Conservation (phyloP, 1,284 basidiomycete species). For the Cutaneotrichosporon daszewskae region DNA sequence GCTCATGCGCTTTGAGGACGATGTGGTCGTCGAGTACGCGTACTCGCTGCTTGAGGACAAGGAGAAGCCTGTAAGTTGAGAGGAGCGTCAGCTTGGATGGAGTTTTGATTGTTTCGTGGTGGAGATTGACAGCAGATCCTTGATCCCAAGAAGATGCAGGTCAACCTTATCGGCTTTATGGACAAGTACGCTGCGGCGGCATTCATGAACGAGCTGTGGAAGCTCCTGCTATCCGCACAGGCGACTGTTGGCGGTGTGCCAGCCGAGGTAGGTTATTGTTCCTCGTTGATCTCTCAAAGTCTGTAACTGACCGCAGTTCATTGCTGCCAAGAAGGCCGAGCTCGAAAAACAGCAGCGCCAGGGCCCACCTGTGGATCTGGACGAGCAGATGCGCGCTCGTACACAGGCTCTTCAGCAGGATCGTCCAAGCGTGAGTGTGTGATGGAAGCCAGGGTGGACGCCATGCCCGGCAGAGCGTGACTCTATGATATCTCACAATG, state of each 20-base stretch:
- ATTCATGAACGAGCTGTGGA: slow-evolving; percentile 89
- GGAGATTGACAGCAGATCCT: slow-evolving; percentile 60
- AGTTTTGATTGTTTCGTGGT: neutral
- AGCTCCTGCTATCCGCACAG: slow-evolving; percentile 82
- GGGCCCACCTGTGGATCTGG: slow-evolving; percentile 8
- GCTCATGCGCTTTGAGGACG: slow-evolving; percentile 89
- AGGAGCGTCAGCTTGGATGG: neutral
- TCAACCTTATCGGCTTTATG: slow-evolving; percentile 86
- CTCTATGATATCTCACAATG: too few species aligned
- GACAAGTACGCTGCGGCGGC: slow-evolving; percentile 58
- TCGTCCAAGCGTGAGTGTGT: slow-evolving; percentile 4
- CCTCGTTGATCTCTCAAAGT: neutral
- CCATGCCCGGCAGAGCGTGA: too few species aligned
- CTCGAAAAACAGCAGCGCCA: slow-evolving; percentile 68
- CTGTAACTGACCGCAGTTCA: slow-evolving; percentile 52
- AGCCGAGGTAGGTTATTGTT: slow-evolving; percentile 50
- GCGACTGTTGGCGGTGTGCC: slow-evolving; percentile 83
- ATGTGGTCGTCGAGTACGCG: slow-evolving; percentile 93
- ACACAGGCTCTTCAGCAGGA: slow-evolving; percentile 7
- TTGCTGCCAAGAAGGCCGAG: slow-evolving; percentile 94
- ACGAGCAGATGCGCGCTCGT: slow-evolving; percentile 15
- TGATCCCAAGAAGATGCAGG: slow-evolving; percentile 93
- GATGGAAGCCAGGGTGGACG: too few species aligned
- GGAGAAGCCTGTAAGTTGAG: slow-evolving; percentile 63
- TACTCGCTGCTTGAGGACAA: slow-evolving; percentile 86